Evolutionary conservation across 805 yeast genomes (phyloP).

Genomic region (Zygosaccharomyces gambellarensis): DNA sequence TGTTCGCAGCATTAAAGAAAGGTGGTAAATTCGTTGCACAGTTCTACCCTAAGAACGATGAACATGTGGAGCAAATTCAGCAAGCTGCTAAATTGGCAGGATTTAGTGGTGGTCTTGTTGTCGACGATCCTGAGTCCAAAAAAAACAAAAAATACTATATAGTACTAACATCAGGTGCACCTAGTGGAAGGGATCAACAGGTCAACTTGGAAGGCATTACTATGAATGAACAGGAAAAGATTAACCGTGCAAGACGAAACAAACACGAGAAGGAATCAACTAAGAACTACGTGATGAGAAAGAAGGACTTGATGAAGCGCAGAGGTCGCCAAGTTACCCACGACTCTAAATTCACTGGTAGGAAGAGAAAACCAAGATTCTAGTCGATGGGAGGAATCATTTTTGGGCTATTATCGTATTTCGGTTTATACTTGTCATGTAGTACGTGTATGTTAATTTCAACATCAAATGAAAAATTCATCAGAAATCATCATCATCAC

Average conservation of each 20-base stretch:
- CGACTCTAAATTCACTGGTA: slow-evolving; percentile 88
- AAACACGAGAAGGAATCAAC: slow-evolving; percentile 58
- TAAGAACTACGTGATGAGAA: slow-evolving; percentile 78
- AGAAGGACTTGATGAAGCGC: slow-evolving; percentile 88
- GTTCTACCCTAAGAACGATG: slow-evolving; percentile 89
- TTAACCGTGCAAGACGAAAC: slow-evolving; percentile 19
- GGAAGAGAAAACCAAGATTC: slow-evolving; percentile 68
- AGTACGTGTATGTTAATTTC: not conserved
- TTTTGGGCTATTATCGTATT: not conserved
- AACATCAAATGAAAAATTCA: not conserved
- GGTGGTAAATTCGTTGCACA: slow-evolving; percentile 98
- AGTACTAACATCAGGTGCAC: slow-evolving; percentile 60
- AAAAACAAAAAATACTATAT: slow-evolving; percentile 87
- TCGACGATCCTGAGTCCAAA: slow-evolving; percentile 90
- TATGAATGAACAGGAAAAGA: slow-evolving; percentile 59
- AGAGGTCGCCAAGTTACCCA: slow-evolving; percentile 86
- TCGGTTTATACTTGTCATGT: not conserved
- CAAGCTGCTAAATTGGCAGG: slow-evolving; percentile 90
- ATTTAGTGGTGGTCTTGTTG: slow-evolving; percentile 90
- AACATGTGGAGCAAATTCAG: slow-evolving; percentile 71
- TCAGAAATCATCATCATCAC: not conserved
- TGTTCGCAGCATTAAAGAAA: slow-evolving; percentile 78
- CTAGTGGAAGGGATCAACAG: slow-evolving; percentile 71
- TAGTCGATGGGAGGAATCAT: slow-evolving; percentile 23
- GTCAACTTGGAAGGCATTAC: slow-evolving; percentile 76